Base-by-base conservation (phyloP, 306 rosid genomes). In the Lagenaria siceraria region DNA sequence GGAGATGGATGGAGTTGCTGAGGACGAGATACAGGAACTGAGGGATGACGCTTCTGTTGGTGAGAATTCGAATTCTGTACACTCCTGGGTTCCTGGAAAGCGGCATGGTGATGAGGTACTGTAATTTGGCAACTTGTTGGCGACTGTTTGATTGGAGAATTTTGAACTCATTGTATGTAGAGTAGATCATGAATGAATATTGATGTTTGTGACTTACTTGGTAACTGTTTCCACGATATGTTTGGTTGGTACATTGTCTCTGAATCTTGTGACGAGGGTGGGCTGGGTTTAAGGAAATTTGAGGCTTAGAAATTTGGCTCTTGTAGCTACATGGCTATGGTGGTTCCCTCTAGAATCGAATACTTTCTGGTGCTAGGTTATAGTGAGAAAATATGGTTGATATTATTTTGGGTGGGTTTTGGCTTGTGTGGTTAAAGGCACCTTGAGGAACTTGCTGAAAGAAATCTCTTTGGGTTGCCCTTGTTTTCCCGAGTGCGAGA, bases 31-130 rank as follows among this genome's bases (percentile, higher is more conserved):
- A 62, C 82, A 85, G 76, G 92, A 85, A 59, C 43, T 74, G 63
- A 86, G 78, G 46, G 83, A 81, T 78, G 84, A 72, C 27, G 89
- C 49, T 81, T 79, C 70, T 53, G 82, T 78, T 79, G 85, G 82
- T 2, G 80, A 84, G 27, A 63, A 78, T 55, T 43, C 85, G 54
- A 86, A 86, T 77, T 82, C 92, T 31, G 84, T 83, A 21, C 56
- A 84, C 35, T 75, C 91, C 3, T 84, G 87, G 91, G 82, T 83
- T 33, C 90, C 93, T 6, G 86, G 87, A 24, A 87, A 93, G 75
- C 89, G 90, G 46, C 86, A 90, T 29, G 77, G 51, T 27, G 89
- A 93, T 79, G 98, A 91, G 92, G 98, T 91, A 87, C 14, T 81
- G 33, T 69, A 36, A 27, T 62, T 52, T 70, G 52, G 63, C 53